Percentiles rank a stretch among this genome's conserved stretches.
These are phyloP conservation scores for Didymella keratinophila DNA, from an alignment of 2,329 filamentous ascomycete genomes.

Conservation along the genomic window DNA sequence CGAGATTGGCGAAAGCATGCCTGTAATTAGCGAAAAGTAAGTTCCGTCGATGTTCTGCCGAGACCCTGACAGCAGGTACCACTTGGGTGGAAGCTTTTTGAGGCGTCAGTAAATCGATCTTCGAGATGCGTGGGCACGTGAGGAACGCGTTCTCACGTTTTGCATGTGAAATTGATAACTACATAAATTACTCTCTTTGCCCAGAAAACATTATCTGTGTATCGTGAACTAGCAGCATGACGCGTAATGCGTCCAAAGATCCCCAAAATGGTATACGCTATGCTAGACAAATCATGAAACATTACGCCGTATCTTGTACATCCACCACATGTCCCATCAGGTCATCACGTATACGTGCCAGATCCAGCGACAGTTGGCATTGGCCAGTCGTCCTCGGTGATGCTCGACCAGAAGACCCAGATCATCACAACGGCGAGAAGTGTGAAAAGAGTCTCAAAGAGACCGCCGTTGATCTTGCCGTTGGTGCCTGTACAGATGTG, in stretches of 20 bases:
- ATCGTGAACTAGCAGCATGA: constrained; percentile 42
- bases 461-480: constrained; percentile 88
- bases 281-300: constrained; percentile 50
- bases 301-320: constrained; percentile 41
- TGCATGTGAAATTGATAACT: constrained; percentile 24
- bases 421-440: constrained; percentile 80
- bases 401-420: constrained; percentile 98
- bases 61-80: not conserved
- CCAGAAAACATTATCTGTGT: constrained; percentile 45
- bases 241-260: constrained; percentile 38
- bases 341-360: constrained; percentile 50
- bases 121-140: constrained; percentile 28
- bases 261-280: constrained; percentile 51
- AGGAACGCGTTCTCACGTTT: constrained; percentile 34
- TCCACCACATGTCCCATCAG: constrained; percentile 24
- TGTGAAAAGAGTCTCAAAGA: constrained; percentile 95
- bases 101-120: constrained; percentile 15
- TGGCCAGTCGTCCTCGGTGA: constrained; percentile 98
- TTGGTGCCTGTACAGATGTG: constrained; percentile 85
- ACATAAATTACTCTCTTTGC: not conserved
- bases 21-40: not conserved
- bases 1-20: not conserved
- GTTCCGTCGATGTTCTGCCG: constrained; percentile 9
- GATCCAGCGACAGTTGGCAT: constrained; percentile 56
- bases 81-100: constrained; percentile 7